phyloP scores from a whole-genome alignment of 2,329 filamentous ascomycete genomes.

The Ambrosiella cleistominuta region DNA sequence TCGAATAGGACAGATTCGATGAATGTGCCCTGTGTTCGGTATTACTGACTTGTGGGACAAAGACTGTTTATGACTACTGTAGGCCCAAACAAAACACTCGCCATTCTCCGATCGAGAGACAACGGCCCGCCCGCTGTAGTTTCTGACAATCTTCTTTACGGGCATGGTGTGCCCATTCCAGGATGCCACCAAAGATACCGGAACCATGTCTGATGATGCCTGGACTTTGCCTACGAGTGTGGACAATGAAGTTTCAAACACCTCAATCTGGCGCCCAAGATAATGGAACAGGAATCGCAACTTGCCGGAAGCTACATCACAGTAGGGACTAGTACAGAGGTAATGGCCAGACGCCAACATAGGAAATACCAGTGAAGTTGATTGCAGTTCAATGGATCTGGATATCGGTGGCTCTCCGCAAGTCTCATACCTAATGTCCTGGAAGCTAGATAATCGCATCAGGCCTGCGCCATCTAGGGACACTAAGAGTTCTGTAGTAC shows the following conservation, averaged over 20 bases:
- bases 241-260: conserved; percentile 63
- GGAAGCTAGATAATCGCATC: conserved; percentile 84
- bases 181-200: conserved; percentile 28
- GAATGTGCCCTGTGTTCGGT: conserved; percentile 51
- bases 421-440: conserved; percentile 53
- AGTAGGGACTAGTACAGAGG: not conserved
- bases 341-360: not conserved
- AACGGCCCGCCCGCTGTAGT: conserved; percentile 61
- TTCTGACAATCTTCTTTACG: conserved; percentile 73
- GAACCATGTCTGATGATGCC: too few relatives aligned
- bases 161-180: conserved; percentile 75
- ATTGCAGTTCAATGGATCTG: conserved; percentile 24
- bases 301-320: conserved; percentile 1
- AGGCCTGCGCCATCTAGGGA: conserved; percentile 67
- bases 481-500: conserved; percentile 71
- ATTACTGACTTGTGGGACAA: conserved; percentile 47
- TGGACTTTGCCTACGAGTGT: conserved; percentile 38
- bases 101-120: conserved; percentile 65
- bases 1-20: conserved; percentile 60
- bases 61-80: conserved; percentile 27
- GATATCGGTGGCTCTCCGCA: conserved; percentile 24
- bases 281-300: conserved; percentile 55
- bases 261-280: conserved; percentile 69
- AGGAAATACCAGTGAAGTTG: conserved; percentile 32
- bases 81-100: conserved; percentile 71